Evolutionary conservation across 1,284 basidiomycete species (phyloP).

Genomic region (Vanrija humicola): DNA sequence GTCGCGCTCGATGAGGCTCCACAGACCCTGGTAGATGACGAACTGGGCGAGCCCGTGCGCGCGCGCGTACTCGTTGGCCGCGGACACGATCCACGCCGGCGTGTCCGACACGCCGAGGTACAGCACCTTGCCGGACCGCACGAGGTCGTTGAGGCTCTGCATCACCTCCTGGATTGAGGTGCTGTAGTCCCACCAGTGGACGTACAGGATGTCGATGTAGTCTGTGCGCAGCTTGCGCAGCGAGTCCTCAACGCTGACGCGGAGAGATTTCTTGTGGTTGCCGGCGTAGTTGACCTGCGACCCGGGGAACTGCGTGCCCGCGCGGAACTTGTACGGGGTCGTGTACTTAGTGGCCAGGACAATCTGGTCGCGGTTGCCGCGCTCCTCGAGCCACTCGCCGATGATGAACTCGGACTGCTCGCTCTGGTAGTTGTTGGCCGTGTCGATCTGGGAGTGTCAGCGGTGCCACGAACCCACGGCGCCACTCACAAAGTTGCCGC

Average conservation of each 20-base stretch:
- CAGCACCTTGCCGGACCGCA: constrained; percentile 47
- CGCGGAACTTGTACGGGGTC: constrained; percentile 36
- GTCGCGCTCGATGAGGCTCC: constrained; percentile 53
- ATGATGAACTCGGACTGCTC: constrained; percentile 46
- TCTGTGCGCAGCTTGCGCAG: constrained; percentile 50
- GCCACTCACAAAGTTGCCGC: constrained; percentile 35
- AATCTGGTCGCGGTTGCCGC: constrained; percentile 31
- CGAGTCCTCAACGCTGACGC: constrained; percentile 28
- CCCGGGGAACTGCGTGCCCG: constrained; percentile 15
- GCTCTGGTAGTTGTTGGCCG: constrained; percentile 44
- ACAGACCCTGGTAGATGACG: constrained; percentile 58
- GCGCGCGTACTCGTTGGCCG: constrained; percentile 56
- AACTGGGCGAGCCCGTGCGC: constrained; percentile 55
- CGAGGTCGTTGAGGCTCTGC: constrained; percentile 47
- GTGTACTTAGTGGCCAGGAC: constrained; percentile 36
- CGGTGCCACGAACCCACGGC: too few species aligned
- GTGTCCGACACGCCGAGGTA: constrained; percentile 52
- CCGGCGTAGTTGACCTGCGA: constrained; percentile 44
- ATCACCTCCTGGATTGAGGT: constrained; percentile 51
- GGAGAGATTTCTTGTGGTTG: constrained; percentile 37
- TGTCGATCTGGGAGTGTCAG: constrained; percentile 28
- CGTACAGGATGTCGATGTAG: constrained; percentile 52
- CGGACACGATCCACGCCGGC: constrained; percentile 58
- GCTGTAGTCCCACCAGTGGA: constrained; percentile 50
- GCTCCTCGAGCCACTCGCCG: constrained; percentile 49